These are phyloP conservation scores for Strobilomyces confusus DNA, from an alignment of 768 basidiomycete genomes.

Conservation along the genomic window DNA sequence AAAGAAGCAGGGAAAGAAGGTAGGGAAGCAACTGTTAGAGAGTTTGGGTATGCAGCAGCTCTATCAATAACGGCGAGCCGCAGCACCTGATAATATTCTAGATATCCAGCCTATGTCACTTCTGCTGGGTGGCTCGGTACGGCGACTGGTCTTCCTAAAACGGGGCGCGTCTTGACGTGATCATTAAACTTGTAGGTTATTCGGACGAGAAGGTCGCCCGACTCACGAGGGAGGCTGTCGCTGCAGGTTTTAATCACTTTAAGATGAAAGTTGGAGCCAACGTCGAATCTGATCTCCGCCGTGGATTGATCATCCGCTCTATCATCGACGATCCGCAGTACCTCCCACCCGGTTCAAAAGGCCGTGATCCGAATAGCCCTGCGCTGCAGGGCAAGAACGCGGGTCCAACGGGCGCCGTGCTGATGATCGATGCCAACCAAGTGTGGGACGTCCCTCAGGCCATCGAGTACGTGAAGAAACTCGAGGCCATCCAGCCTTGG, in stretches of 20 bases:
- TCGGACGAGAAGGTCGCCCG: conserved; percentile 86
- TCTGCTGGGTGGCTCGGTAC: conserved; percentile 87
- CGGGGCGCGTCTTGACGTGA: conserved; percentile 12
- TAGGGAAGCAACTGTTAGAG: conserved; percentile 69
- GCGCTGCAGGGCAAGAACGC: conserved; percentile 86
- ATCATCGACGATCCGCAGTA: conserved; percentile 92
- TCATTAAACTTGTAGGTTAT: conserved; percentile 51
- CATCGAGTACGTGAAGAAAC: conserved; percentile 81
- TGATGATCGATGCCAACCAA: conserved; percentile 98
- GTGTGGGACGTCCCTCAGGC: conserved; percentile 94
- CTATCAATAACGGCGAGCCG: background rate
- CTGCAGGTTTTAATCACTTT: conserved; percentile 94
- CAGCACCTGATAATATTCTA: conserved; percentile 23
- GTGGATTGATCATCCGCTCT: conserved; percentile 85
- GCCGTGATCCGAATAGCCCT: conserved; percentile 56
- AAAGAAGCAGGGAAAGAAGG: conserved; percentile 75
- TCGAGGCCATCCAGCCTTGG: conserved; percentile 86
- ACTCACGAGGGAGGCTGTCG: conserved; percentile 82
- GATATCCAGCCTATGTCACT: conserved; percentile 93
- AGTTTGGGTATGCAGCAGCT: conserved; percentile 49
- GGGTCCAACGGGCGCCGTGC: conserved; percentile 87
- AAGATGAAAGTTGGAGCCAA: conserved; percentile 98
- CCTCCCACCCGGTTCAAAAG: conserved; percentile 55
- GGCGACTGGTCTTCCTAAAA: conserved; percentile 4
- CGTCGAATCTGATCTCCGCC: conserved; percentile 75